Conservation (phyloP, 176 grass and related monocot species). For the Thalia dealbata region DNA sequence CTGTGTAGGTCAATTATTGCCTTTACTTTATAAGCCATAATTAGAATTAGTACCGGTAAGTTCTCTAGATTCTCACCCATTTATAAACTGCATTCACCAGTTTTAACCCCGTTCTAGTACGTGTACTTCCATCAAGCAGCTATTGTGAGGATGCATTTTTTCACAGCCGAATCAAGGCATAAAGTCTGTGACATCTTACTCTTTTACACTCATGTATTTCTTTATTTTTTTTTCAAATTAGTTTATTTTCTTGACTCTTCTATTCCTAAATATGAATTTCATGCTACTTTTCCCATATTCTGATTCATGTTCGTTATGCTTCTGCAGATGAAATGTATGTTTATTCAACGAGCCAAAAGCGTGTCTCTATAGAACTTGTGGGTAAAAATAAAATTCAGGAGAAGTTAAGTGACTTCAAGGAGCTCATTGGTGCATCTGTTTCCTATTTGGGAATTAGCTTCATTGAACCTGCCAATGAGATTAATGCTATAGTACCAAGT, state of each 20-base stretch:
- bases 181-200: not conserved
- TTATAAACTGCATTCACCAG: not conserved
- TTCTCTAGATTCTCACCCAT: too few species aligned
- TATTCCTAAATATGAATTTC: conserved; percentile 5
- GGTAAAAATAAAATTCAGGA: conserved; percentile 77
- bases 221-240: conserved; percentile 1
- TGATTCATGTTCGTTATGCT: not conserved
- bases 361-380: conserved; percentile 63
- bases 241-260: conserved; percentile 5
- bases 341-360: conserved; percentile 73
- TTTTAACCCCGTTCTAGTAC: not conserved
- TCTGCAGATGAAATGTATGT: conserved; percentile 91
- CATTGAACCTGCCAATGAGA: conserved; percentile 31
- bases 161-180: too few species aligned
- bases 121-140: not conserved
- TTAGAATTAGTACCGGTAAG: too few species aligned
- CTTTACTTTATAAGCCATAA: too few species aligned
- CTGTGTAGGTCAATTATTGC: too few species aligned
- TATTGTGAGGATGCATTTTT: too few species aligned
- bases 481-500: conserved; percentile 62
- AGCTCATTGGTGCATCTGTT: conserved; percentile 45
- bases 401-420: conserved; percentile 70
- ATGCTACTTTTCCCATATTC: not conserved
- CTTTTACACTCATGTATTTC: conserved; percentile 2
- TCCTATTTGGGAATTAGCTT: conserved; percentile 83